Conservation (phyloP, 2,329 filamentous ascomycete species). For the Paraphoma sp. region DNA sequence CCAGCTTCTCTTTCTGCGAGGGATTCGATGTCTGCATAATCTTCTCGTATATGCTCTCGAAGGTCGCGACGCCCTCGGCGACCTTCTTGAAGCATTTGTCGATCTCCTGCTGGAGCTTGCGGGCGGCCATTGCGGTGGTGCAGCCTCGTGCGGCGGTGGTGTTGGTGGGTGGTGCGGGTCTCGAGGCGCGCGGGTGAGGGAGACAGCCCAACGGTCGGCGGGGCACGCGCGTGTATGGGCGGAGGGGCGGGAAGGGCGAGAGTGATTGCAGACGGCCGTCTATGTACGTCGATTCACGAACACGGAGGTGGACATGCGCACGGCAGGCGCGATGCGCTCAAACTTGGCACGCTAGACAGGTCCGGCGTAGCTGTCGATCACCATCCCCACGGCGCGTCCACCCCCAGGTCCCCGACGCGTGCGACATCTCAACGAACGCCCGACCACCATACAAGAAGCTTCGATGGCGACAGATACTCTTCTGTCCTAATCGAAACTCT, state of each 20-base stretch:
- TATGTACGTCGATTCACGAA: constrained; percentile 29
- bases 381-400: too few species aligned
- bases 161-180: constrained; percentile 15
- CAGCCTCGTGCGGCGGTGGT: constrained; percentile 42
- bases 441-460: not conserved
- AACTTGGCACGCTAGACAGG: not conserved
- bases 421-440: too few species aligned
- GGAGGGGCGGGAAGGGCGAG: constrained; percentile 15
- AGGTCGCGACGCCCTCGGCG: constrained; percentile 86
- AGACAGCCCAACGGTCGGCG: constrained; percentile 14
- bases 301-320: constrained; percentile 4
- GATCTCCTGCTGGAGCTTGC: constrained; percentile 97
- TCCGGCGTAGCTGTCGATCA: not conserved
- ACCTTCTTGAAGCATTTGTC: constrained; percentile 99
- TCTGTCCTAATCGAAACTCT: not conserved
- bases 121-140: constrained; percentile 77
- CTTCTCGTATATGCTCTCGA: constrained; percentile 97
- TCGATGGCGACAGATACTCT: not conserved
- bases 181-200: constrained; percentile 17
- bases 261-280: not conserved
- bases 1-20: constrained; percentile 96
- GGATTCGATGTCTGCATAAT: constrained; percentile 91
- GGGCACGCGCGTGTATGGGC: constrained; percentile 27
- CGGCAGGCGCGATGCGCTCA: not conserved
- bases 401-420: too few species aligned